These are phyloP conservation scores for Lachnellula occidentalis DNA, from an alignment of 2,329 filamentous ascomycete species.

Conservation along the genomic window DNA sequence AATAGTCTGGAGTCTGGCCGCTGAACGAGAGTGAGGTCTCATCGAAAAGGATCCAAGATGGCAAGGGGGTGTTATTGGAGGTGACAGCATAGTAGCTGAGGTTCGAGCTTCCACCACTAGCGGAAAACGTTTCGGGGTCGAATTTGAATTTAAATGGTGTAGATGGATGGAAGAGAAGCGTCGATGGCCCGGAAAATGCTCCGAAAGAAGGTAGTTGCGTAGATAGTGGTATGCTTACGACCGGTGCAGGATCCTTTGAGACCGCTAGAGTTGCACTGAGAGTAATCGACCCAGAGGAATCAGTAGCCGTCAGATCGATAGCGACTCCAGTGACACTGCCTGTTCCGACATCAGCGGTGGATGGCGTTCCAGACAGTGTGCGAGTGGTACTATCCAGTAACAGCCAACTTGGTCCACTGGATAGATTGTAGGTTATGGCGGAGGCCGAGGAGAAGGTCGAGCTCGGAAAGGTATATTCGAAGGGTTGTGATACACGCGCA, in stretches of 20 bases:
- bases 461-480: conserved; percentile 65
- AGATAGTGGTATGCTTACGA: conserved; percentile 49
- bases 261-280: conserved; percentile 69
- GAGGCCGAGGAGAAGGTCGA: conserved; percentile 65
- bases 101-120: conserved; percentile 34
- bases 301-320: conserved; percentile 66
- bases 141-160: conserved; percentile 49
- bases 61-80: conserved; percentile 72
- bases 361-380: conserved; percentile 67
- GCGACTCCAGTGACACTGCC: conserved; percentile 37
- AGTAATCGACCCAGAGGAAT: conserved; percentile 55
- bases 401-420: conserved; percentile 66
- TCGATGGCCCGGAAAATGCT: conserved; percentile 53
- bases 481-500: conserved; percentile 61
- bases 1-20: conserved; percentile 62
- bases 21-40: conserved; percentile 57
- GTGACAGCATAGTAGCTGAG: conserved; percentile 74
- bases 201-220: conserved; percentile 55
- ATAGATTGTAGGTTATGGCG: conserved; percentile 61
- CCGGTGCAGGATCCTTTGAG: conserved; percentile 50
- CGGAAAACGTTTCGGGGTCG: conserved; percentile 56
- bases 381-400: conserved; percentile 60
- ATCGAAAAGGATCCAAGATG: conserved; percentile 80
- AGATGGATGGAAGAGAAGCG: conserved; percentile 51
- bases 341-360: conserved; percentile 49